phyloP scores from a whole-genome alignment of 768 basidiomycete species.

The Lepiota venenata region DNA sequence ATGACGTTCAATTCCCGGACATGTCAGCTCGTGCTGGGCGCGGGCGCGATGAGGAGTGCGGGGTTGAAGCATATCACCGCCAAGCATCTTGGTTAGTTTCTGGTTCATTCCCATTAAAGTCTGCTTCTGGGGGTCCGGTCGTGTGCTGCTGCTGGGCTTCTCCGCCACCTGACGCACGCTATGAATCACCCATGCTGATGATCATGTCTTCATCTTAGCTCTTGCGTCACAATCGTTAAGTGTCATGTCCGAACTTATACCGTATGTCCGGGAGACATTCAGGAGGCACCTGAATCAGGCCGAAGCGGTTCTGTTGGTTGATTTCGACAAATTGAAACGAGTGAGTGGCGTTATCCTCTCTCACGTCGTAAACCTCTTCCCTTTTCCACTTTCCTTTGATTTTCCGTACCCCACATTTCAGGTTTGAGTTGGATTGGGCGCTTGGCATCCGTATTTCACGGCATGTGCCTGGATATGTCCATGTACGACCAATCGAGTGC shows the following conservation, averaged over 20 bases:
- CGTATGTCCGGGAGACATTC: constrained; percentile 94
- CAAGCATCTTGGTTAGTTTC: constrained; percentile 76
- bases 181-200: neutral
- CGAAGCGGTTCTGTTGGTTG: constrained; percentile 94
- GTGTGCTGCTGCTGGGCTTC: neutral
- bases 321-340: constrained; percentile 98
- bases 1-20: constrained; percentile 98
- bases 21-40: constrained; percentile 96
- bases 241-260: constrained; percentile 90
- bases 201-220: constrained; percentile 41
- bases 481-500: neutral
- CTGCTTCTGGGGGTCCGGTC: neutral
- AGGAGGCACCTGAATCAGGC: constrained; percentile 90
- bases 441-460: neutral
- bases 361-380: neutral
- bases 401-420: neutral
- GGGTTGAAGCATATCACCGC: constrained; percentile 98
- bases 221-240: constrained; percentile 96
- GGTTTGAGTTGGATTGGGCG: neutral
- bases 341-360: constrained; percentile 39
- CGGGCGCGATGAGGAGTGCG: constrained; percentile 98
- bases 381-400: constrained; percentile 7
- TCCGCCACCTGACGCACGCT: too few species aligned
- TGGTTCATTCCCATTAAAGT: neutral
- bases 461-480: neutral